Evolutionary conservation across 2,329 filamentous ascomycete genomes (phyloP).

Genomic region (Diaporthe nobilis): DNA sequence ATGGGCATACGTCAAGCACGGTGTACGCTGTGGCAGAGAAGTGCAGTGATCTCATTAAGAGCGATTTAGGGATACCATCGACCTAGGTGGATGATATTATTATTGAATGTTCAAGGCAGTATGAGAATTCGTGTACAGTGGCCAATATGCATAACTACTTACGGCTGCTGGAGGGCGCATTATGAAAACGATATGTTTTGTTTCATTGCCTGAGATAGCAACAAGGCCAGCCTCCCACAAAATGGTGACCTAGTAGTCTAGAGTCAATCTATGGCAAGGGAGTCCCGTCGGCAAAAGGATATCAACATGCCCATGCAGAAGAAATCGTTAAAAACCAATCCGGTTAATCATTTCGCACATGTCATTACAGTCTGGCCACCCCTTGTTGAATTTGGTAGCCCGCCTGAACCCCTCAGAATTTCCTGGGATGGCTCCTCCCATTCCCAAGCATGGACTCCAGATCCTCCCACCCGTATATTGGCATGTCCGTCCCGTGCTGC

Average conservation of each 20-base stretch:
- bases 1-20: no score
- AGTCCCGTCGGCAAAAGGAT: not conserved
- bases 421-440: not conserved
- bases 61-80: not conserved
- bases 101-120: no score
- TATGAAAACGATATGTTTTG: no score
- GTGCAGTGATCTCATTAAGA: not conserved
- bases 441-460: conserved; percentile 33
- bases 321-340: not conserved
- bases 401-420: not conserved
- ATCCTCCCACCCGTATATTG: conserved; percentile 20
- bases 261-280: not conserved
- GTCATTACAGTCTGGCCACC: not conserved
- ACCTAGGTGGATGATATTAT: not conserved
- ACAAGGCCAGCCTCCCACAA: not conserved
- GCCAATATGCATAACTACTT: no score
- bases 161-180: no score
- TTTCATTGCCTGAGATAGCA: not conserved
- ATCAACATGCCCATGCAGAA: not conserved
- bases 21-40: not conserved
- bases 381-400: not conserved
- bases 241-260: not conserved
- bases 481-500: conserved; percentile 20
- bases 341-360: no score
- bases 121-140: no score